Conservation (phyloP, 495 filamentous ascomycete species). For the Penicillium maclennaniae region DNA sequence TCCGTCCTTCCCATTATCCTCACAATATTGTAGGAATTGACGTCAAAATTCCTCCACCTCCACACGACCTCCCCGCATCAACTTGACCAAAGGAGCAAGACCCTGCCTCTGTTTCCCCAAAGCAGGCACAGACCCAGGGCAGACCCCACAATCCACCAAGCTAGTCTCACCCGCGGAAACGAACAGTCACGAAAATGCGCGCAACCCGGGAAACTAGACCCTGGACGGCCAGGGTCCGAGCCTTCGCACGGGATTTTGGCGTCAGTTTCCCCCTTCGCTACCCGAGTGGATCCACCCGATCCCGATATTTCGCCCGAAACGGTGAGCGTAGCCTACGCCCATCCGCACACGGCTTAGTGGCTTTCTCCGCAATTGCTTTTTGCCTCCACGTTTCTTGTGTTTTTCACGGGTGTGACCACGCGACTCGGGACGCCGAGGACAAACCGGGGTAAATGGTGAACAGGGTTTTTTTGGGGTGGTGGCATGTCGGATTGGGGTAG, state of each 20-base stretch:
- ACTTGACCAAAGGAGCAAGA: slow-evolving; percentile 10
- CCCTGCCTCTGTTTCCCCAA: slow-evolving; percentile 19
- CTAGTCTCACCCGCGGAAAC: slow-evolving; percentile 2
- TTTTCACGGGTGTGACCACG: slow-evolving; percentile 6
- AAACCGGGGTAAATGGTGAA: slow-evolving; percentile 14
- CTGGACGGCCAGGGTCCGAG: background rate
- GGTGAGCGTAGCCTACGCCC: slow-evolving; percentile 15
- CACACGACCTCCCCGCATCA: slow-evolving; percentile 17
- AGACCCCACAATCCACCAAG: slow-evolving; percentile 1
- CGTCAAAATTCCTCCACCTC: slow-evolving; percentile 5
- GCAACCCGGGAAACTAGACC: background rate
- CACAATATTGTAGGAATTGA: slow-evolving; percentile 4
- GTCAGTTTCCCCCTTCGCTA: slow-evolving; percentile 6
- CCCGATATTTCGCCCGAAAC: background rate
- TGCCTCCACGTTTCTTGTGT: slow-evolving; percentile 14
- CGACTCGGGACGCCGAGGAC: slow-evolving; percentile 22
- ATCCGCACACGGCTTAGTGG: slow-evolving; percentile 6
- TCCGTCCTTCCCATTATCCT: background rate
- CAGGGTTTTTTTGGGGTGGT: background rate
- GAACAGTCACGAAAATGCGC: background rate
- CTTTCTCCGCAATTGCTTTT: slow-evolving; percentile 16
- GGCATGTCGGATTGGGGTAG: background rate
- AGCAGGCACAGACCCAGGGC: slow-evolving; percentile 1
- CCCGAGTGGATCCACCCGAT: slow-evolving; percentile 8
- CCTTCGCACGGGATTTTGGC: background rate